These are phyloP conservation scores for Phytophthora parvispora DNA, from an alignment of 352 stramenopile species.

Conservation along the genomic window DNA sequence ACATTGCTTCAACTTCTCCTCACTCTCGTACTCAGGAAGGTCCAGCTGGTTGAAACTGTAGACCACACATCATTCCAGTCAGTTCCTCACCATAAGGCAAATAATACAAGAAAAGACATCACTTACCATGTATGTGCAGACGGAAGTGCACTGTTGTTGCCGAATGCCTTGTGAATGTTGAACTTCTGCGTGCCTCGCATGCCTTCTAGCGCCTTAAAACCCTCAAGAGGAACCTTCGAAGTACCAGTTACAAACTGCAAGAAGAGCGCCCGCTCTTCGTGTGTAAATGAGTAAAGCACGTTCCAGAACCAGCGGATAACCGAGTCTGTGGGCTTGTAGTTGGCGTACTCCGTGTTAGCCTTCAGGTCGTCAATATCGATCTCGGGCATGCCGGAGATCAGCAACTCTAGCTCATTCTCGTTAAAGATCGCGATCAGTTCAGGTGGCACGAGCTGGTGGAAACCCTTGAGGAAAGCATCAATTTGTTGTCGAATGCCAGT, in stretches of 20 bases:
- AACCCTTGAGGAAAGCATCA: constrained; percentile 91
- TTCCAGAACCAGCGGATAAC: constrained; percentile 97
- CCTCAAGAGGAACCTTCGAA: constrained; percentile 96
- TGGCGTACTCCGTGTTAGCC: constrained; percentile 94
- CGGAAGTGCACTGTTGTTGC: constrained; percentile 86
- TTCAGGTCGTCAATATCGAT: constrained; percentile 97
- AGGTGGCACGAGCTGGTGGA: constrained; percentile 92
- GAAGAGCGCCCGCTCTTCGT: constrained; percentile 94
- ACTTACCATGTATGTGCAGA: constrained; percentile 98
- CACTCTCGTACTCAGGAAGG: constrained; percentile 98
- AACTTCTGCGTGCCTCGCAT: constrained; percentile 99
- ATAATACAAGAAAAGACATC: neutral
- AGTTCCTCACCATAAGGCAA: neutral
- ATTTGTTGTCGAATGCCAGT: constrained; percentile 97
- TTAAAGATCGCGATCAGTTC: constrained; percentile 96
- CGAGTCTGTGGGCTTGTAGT: constrained; percentile 91
- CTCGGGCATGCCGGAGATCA: constrained; percentile 94
- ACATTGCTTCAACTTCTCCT: constrained; percentile 98
- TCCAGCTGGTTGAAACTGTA: constrained; percentile 99
- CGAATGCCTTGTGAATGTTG: constrained; percentile 99
- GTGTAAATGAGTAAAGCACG: constrained; percentile 90
- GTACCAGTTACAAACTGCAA: constrained; percentile 96
- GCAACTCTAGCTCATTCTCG: constrained; percentile 94
- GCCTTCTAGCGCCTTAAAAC: constrained; percentile 98
- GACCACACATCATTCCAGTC: constrained; percentile 24